These are phyloP conservation scores for Nephelium lappaceum DNA, from an alignment of 345 rosid species.

Conservation along the genomic window DNA sequence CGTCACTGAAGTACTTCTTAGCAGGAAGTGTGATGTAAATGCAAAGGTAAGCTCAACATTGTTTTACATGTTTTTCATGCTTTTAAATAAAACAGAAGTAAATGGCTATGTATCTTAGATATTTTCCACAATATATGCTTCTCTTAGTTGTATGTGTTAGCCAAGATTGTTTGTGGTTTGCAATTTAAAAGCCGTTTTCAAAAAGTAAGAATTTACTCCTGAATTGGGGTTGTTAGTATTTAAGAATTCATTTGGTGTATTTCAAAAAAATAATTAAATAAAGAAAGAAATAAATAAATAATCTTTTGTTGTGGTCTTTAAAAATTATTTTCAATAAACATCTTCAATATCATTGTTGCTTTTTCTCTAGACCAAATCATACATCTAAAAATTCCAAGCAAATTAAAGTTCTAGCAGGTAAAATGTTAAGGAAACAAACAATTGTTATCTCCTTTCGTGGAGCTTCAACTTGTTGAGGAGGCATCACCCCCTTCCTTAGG, in stretches of 20 bases:
- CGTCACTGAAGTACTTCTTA: conserved; percentile 56
- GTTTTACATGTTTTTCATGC: background rate
- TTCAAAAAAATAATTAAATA: no score
- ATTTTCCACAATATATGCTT: background rate
- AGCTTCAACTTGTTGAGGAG: background rate
- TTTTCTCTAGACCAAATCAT: no score
- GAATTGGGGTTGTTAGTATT: background rate
- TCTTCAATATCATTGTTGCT: no score
- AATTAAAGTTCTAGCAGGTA: no score
- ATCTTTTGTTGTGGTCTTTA: background rate
- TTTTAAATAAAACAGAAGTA: background rate
- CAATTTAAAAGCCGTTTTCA: background rate
- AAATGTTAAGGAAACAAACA: background rate
- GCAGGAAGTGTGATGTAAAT: conserved; percentile 33
- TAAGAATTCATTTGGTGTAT: no score
- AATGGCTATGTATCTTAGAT: background rate
- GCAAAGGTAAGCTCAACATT: conserved; percentile 56
- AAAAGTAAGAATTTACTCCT: background rate
- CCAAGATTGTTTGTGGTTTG: background rate
- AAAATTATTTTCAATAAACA: no score
- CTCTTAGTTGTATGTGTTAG: background rate
- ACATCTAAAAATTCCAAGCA: no score
- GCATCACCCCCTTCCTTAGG: background rate
- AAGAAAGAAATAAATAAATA: no score
- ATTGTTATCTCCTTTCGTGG: background rate